phyloP scores from a whole-genome alignment of 1,139 yeast species.

The Nadsonia commutata region DNA sequence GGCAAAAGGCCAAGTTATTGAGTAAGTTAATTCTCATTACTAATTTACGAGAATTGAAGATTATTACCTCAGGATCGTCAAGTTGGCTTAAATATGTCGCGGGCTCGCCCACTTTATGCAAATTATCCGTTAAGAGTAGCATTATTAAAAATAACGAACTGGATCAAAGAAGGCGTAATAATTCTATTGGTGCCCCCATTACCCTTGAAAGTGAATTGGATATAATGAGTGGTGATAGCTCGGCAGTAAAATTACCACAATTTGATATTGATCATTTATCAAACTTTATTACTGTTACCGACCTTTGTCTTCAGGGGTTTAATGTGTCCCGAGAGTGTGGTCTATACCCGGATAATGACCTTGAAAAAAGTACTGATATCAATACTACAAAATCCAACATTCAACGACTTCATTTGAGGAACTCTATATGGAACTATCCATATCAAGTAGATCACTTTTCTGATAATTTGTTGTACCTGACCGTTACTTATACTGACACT shows the following conservation, averaged over 20 bases:
- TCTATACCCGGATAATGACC: conserved; percentile 5
- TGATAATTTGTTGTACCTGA: conserved; percentile 7
- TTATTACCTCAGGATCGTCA: conserved; percentile 13
- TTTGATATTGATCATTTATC: conserved; percentile 10
- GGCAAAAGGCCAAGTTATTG: conserved; percentile 13
- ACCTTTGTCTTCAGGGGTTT: conserved; percentile 11
- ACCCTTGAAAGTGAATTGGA: no score
- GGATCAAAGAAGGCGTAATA: no score
- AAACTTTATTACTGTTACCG: conserved; percentile 7
- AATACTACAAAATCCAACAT: conserved; percentile 1
- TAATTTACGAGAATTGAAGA: conserved; percentile 8
- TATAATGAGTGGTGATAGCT: conserved; percentile 8
- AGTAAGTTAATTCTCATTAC: conserved; percentile 8
- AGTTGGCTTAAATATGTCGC: conserved; percentile 14
- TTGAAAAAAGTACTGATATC: background rate
- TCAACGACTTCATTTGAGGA: conserved; percentile 8
- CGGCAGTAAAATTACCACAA: conserved; percentile 7
- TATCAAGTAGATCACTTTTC: conserved; percentile 13
- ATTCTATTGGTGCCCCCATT: no score
- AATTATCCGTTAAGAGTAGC: no score
- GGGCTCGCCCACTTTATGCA: no score
- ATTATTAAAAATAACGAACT: no score
- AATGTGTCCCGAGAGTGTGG: conserved; percentile 10
- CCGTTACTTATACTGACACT: conserved; percentile 9
- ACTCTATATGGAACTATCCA: conserved; percentile 17